These are phyloP conservation scores for Fraxinus albicans DNA, from an alignment of 305 asterid species.

Conservation along the genomic window DNA sequence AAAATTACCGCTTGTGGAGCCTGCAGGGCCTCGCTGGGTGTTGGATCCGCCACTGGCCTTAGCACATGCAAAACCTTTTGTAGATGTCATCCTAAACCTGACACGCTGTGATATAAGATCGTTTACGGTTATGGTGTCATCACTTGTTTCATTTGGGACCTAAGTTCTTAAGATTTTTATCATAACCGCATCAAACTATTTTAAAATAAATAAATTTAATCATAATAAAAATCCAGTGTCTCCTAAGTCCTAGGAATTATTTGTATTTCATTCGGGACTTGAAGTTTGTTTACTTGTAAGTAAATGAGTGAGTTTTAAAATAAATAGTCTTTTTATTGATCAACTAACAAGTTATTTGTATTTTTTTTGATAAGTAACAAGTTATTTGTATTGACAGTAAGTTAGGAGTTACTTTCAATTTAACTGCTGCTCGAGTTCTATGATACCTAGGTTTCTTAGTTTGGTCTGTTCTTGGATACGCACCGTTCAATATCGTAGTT, in stretches of 20 bases:
- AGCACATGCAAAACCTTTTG: not conserved
- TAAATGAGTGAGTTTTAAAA: not conserved
- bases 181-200: not conserved
- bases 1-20: not conserved
- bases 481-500: not conserved
- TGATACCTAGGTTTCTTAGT: not conserved
- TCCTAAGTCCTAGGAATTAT: not conserved
- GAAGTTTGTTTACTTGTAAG: not conserved
- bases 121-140: not conserved
- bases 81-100: not conserved
- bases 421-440: not conserved
- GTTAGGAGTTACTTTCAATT: not conserved
- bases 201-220: not conserved
- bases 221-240: not conserved
- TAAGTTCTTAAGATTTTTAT: not conserved
- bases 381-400: not conserved
- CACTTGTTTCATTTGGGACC: not conserved
- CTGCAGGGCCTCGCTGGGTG: not conserved
- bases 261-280: not conserved
- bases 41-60: not conserved
- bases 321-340: not conserved
- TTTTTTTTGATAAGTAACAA: no score
- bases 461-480: not conserved
- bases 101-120: not conserved
- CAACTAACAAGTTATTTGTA: not conserved